phyloP scores from a whole-genome alignment of 495 filamentous ascomycete species.

The Lepidopterella palustris region DNA sequence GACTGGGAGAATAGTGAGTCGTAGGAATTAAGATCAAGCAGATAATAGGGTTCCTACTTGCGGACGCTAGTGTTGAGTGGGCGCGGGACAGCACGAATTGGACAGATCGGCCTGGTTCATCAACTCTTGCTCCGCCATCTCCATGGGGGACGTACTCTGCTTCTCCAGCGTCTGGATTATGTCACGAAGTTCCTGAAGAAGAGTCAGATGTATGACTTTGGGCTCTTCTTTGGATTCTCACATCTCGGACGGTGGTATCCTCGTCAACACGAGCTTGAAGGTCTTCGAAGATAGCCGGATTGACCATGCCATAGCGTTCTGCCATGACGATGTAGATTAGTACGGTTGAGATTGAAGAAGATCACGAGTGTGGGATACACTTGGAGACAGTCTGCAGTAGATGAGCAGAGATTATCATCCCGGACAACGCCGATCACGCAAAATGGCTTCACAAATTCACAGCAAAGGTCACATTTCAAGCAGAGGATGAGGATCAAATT shows the following conservation, averaged over 20 bases:
- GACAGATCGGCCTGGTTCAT: constrained; percentile 51
- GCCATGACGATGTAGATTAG: constrained; percentile 15
- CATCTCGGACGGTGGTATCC: constrained; percentile 71
- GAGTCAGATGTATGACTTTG: constrained; percentile 6
- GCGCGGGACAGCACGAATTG: constrained; percentile 79
- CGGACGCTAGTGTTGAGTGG: constrained; percentile 73
- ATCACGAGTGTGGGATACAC: background rate
- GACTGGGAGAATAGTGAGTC: constrained; percentile 27
- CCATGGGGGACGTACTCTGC: constrained; percentile 45
- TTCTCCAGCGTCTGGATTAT: constrained; percentile 72
- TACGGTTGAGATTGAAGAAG: background rate
- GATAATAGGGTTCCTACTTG: constrained; percentile 51
- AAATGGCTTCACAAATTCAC: background rate
- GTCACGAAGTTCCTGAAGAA: constrained; percentile 60
- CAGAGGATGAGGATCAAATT: background rate
- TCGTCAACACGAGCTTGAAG: constrained; percentile 88
- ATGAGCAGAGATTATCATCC: background rate
- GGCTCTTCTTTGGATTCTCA: constrained; percentile 34
- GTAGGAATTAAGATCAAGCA: background rate
- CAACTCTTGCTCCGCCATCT: background rate
- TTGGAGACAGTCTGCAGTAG: background rate
- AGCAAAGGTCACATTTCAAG: background rate
- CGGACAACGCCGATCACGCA: background rate
- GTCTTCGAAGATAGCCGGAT: constrained; percentile 77
- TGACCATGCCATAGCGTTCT: constrained; percentile 47